Conservation (phyloP, 257 asterid species). For the Verbena officinalis region DNA sequence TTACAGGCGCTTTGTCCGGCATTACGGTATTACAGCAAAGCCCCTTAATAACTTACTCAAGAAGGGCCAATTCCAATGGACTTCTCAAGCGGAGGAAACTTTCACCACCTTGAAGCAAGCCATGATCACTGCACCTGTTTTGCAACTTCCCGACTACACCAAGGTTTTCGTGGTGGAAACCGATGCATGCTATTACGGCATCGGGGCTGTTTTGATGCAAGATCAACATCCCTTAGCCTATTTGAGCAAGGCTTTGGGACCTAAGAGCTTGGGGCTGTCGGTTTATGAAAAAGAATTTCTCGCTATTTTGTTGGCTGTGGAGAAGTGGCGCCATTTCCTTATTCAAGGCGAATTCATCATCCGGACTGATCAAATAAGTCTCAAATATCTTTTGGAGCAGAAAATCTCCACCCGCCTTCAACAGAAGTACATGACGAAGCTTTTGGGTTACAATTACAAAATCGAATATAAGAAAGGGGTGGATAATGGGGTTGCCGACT, state of each 20-base stretch:
- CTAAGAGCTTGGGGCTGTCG: neutral
- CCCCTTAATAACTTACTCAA: neutral
- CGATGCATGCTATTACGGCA: neutral
- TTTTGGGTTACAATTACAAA: neutral
- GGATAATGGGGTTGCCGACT: neutral
- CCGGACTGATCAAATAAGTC: neutral
- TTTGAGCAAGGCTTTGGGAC: neutral
- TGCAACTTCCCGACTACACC: neutral
- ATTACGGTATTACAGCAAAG: neutral
- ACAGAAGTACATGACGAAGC: slow-evolving; percentile 4
- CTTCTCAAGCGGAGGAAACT: neutral
- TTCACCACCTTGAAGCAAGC: neutral
- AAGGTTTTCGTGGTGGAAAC: neutral
- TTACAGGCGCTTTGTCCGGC: neutral
- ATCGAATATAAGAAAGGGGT: neutral
- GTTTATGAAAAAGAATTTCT: neutral
- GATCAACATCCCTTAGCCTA: neutral
- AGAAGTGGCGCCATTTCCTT: neutral
- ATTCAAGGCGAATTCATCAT: neutral
- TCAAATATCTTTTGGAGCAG: neutral
- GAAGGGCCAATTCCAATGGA: neutral
- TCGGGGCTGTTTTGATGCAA: neutral
- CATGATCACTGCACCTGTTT: neutral
- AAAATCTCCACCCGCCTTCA: neutral
- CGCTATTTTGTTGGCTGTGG: neutral